Evolutionary conservation across 768 basidiomycete species (phyloP).

Genomic region (Mycena vitilis): DNA sequence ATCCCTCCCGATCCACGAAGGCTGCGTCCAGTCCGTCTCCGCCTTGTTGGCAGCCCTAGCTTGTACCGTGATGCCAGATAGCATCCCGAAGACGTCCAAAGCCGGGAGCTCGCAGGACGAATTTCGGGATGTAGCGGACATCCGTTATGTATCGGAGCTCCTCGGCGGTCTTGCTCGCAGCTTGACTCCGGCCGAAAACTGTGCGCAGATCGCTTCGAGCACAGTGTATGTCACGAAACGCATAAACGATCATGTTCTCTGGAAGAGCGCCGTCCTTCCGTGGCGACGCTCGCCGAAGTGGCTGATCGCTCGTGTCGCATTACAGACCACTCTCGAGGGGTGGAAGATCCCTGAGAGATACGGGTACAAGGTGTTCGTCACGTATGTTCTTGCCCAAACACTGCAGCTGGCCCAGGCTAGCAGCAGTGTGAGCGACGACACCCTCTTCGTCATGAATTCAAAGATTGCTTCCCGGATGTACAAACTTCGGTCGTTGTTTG

Average conservation of each 20-base stretch:
- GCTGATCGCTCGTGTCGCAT: slow-evolving; percentile 59
- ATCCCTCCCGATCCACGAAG: slow-evolving; percentile 39
- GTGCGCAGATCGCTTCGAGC: slow-evolving; percentile 4
- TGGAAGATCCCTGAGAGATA: slow-evolving; percentile 17
- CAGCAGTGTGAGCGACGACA: slow-evolving; percentile 36
- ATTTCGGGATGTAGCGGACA: slow-evolving; percentile 53
- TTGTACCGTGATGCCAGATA: slow-evolving; percentile 45
- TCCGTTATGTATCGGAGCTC: slow-evolving; percentile 61
- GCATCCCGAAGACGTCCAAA: slow-evolving; percentile 50
- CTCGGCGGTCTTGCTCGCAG: slow-evolving; percentile 60
- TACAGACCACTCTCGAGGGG: slow-evolving; percentile 51
- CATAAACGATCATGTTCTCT: slow-evolving; percentile 59
- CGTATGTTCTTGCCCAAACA: slow-evolving; percentile 51
- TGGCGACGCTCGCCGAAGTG: slow-evolving; percentile 66
- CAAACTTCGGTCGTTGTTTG: slow-evolving; percentile 48
- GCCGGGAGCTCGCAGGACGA: slow-evolving; percentile 50
- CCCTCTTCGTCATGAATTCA: slow-evolving; percentile 49
- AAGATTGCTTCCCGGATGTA: slow-evolving; percentile 52
- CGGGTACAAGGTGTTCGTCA: slow-evolving; percentile 62
- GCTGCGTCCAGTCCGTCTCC: slow-evolving; percentile 50
- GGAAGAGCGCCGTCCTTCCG: slow-evolving; percentile 50
- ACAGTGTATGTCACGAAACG: slow-evolving; percentile 47
- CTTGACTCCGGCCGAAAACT: slow-evolving; percentile 41
- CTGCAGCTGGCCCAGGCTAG: slow-evolving; percentile 34
- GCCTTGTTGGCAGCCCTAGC: slow-evolving; percentile 54